These are phyloP conservation scores for Boletus speciosus DNA, from an alignment of 768 basidiomycete genomes.

Conservation along the genomic window DNA sequence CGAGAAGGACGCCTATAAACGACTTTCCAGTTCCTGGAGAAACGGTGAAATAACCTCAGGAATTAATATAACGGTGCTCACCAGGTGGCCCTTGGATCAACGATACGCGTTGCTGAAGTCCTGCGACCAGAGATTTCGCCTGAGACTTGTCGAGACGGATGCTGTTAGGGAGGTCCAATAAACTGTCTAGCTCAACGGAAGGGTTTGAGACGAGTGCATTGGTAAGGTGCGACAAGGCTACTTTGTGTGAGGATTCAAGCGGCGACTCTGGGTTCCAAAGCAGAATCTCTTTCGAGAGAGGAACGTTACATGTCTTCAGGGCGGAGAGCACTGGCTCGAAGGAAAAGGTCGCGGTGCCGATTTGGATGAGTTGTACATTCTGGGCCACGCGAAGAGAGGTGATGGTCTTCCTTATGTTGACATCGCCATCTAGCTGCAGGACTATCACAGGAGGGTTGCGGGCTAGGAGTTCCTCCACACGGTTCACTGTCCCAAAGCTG, in stretches of 20 bases:
- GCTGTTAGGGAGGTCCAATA: slow-evolving; percentile 34
- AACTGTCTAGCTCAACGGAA: slow-evolving; percentile 34
- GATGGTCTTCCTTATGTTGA: slow-evolving; percentile 38
- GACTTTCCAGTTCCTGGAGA: slow-evolving; percentile 66
- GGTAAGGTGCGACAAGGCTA: slow-evolving; percentile 19
- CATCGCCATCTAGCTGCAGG: slow-evolving; percentile 48
- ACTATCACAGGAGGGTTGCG: slow-evolving; percentile 47
- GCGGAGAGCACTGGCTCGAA: slow-evolving; percentile 60
- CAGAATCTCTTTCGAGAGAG: slow-evolving; percentile 49
- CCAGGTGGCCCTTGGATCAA: slow-evolving; percentile 73
- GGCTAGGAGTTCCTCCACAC: slow-evolving; percentile 52
- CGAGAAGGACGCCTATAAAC: slow-evolving; percentile 62
- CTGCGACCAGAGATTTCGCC: slow-evolving; percentile 40
- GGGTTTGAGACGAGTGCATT: slow-evolving; percentile 29
- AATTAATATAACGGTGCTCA: slow-evolving; percentile 18
- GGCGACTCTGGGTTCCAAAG: slow-evolving; percentile 41
- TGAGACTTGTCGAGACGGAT: slow-evolving; percentile 54
- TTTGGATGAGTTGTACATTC: slow-evolving; percentile 46
- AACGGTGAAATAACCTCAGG: neutral
- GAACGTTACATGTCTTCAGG: slow-evolving; percentile 39
- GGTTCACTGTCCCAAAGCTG: slow-evolving; percentile 51
- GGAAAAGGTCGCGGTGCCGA: slow-evolving; percentile 57
- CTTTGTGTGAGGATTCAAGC: neutral
- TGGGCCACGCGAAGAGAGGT: slow-evolving; percentile 32
- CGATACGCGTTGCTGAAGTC: slow-evolving; percentile 52